Base-by-base conservation (phyloP, 495 filamentous ascomycete species). In the Aspergillus campestris region DNA sequence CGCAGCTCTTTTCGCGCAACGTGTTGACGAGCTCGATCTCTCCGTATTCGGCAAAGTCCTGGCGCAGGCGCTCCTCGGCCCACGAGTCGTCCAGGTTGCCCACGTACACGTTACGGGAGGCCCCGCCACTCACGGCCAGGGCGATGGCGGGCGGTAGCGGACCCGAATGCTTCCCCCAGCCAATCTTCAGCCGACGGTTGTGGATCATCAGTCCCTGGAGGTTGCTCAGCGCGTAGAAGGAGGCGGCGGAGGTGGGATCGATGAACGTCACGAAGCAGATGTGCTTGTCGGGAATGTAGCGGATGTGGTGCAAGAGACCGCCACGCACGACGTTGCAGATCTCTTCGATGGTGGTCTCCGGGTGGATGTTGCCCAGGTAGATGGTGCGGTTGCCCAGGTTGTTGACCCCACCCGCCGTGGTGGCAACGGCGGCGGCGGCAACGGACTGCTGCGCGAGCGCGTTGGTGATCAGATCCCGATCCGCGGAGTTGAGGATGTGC, bases 251-350 rank as follows among this genome's bases (percentile, higher is more conserved):
- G 12, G 94, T 98, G 31, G 92, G 92, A 65, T 98, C 92, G 62
- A 98, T 97, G 70, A 98, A 98, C 2, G 92, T 98, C 33, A 98
- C 92, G 55, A 98, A 98, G 73, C 92, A 98, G 55, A 97, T 98
- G 66, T 98, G 92, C 76, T 98, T 98, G 71, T 98, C 92, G 24
- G 92, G 94, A 54, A 98, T 98, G 68, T 96, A 98, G 43, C 92
- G 88, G 65, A 98, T 92, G 64, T 98, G 92, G 62, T 98, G 92
- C 57, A 98, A 72, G 47, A 96, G 72, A 49, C 90, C 90, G 35
- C 90, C 90, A 40, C 90, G 82, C 27, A 96, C 90, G 38, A 96
- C 90, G 56, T 96, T 96, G 72, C 90, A 96, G 62, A 96, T 96
- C 63, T 95, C 92, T 66, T 97, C 92, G 53, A 96, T 91, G 2